Percentiles rank a stretch among this genome's conserved stretches.
These are phyloP conservation scores for Tricholoma bakamatsutake DNA, from an alignment of 768 basidiomycete species.

Conservation along the genomic window DNA sequence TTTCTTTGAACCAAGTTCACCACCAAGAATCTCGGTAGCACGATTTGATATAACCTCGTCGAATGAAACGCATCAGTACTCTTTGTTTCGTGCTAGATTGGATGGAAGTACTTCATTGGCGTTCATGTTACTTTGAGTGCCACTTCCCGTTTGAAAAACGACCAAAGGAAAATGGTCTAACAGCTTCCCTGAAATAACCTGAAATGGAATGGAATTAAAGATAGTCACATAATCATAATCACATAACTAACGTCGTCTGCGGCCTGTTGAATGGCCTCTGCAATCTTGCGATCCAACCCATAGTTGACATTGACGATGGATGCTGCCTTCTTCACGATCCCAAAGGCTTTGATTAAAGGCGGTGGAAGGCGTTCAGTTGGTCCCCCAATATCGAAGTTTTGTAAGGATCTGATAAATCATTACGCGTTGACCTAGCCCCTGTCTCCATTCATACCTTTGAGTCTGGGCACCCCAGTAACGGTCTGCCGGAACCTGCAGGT, in stretches of 20 bases:
- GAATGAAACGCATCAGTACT: background rate
- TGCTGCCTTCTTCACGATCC: conserved; percentile 95
- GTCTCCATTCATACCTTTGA: conserved; percentile 57
- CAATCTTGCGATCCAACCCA: conserved; percentile 85
- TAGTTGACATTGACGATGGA: conserved; percentile 85
- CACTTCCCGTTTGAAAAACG: conserved; percentile 98
- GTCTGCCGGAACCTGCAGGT: conserved; percentile 69
- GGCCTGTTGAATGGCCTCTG: conserved; percentile 84
- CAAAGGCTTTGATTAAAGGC: conserved; percentile 97
- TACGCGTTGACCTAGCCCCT: background rate
- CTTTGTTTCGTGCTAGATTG: background rate
- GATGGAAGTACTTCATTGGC: conserved; percentile 72
- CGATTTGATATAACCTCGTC: conserved; percentile 92
- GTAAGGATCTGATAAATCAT: conserved; percentile 52
- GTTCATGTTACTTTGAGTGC: conserved; percentile 99
- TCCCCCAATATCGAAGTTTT: conserved; percentile 99
- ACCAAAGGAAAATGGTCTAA: conserved; percentile 96
- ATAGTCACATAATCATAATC: background rate
- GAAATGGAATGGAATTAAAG: conserved; percentile 4
- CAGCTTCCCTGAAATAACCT: conserved; percentile 96
- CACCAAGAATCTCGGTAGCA: conserved; percentile 95
- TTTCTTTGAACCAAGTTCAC: conserved; percentile 90
- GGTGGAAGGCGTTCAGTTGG: conserved; percentile 87
- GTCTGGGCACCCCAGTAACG: conserved; percentile 99
- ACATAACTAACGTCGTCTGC: conserved; percentile 83